Conservation (phyloP, 768 basidiomycete species). For the Collybia sp. region DNA sequence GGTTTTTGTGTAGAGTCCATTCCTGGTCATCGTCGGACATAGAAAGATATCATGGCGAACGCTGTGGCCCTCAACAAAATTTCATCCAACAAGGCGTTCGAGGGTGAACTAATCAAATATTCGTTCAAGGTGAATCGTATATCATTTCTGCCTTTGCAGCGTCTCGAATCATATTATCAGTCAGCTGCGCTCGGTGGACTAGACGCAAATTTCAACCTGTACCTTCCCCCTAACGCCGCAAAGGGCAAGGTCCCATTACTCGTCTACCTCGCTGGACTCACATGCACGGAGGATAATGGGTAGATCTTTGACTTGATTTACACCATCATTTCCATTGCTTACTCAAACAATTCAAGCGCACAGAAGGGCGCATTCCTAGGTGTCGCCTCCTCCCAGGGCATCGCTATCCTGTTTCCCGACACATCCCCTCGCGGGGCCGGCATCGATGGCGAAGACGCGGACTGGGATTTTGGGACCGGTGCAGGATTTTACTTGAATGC, state of each 20-base stretch:
- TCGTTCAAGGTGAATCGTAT: conserved; percentile 58
- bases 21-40: no score
- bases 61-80: conserved; percentile 29
- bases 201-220: conserved; percentile 82
- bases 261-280: conserved; percentile 84
- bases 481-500: conserved; percentile 98
- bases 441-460: conserved; percentile 70
- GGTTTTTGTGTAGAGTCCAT: no score
- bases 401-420: conserved; percentile 93
- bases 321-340: background rate
- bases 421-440: conserved; percentile 93
- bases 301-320: conserved; percentile 23
- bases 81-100: conserved; percentile 75
- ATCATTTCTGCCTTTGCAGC: conserved; percentile 6
- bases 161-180: conserved; percentile 27
- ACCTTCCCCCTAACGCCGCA: conserved; percentile 62
- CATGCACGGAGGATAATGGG: conserved; percentile 94
- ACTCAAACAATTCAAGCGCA: conserved; percentile 41
- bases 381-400: conserved; percentile 79
- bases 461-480: conserved; percentile 93
- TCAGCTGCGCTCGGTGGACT: conserved; percentile 67
- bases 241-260: conserved; percentile 57
- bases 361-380: conserved; percentile 92
- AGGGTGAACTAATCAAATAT: conserved; percentile 82
- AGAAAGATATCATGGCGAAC: no score